Evolutionary conservation across 2,329 filamentous ascomycete genomes (phyloP), one percentile per base, ranked within the genome.

Genomic region (Periconia sp.): DNA sequence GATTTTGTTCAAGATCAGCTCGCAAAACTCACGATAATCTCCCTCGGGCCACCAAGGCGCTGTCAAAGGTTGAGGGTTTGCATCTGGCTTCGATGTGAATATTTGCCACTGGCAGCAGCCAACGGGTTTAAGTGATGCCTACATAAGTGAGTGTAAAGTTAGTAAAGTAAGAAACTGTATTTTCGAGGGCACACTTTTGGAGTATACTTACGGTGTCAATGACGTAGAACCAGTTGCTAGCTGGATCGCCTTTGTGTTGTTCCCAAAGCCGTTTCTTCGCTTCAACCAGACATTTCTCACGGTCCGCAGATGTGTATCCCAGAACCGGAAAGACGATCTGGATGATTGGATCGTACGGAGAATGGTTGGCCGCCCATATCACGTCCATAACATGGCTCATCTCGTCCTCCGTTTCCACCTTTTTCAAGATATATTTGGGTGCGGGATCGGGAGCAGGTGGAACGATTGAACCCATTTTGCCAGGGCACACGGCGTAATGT

Each of bases 11-110:
- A 73, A 56, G 30, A 73, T 66, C 8, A 51, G 58, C 47, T 72
- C 69, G 50, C 65, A 69, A 48, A 72, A 72, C 18, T 65, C 65
- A 42, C 67, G 62, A 55, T 59, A 54, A 56, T 72, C 69, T 35
- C 65, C 64, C 19, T 70, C 64, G 1, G 70, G 70, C 69, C 69
- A 73, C 70, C 70, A 73, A 18, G 68, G 64, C 49, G 70, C 68
- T 44, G 53, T 54, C 35, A 72, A 40, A 15, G 56, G 59, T 7
- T 60, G 63, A n/a, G 54, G 49, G 8, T 67, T 69, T n/a, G 60
- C 52, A n/a, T 56, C 55, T 43, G 67, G 69, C 49, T 72, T 72
- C 19, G 58, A 46, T 9, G 45, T 54, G 30, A 56, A 61, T 10
- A 69, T 52, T 6, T 70, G 59, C 70, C 70, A 73, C 53, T 73